Base-by-base conservation (phyloP, 768 basidiomycete genomes). In the Dictyophora rubrovolvata region DNA sequence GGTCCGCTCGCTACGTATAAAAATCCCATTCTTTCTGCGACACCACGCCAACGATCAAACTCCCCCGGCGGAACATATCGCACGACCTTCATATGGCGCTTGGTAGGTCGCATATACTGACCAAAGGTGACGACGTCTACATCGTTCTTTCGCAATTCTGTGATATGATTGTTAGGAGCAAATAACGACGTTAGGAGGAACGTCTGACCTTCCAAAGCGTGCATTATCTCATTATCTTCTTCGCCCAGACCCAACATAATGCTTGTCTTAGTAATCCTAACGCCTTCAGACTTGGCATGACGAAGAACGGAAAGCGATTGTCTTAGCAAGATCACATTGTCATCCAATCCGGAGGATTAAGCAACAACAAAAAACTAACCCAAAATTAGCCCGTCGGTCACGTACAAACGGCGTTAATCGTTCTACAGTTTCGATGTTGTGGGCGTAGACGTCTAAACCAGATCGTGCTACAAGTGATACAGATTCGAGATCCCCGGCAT, bases 41-140 rank as follows among this genome's bases (percentile, higher is more conserved):
- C 76, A 65, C 81, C 74, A 69, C 87, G 93, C 95, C 95, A 99
- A 58, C 79, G 75, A 62, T 89, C 88, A 65, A 98, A 99, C 69
- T 98, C 94, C 4, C 83, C 80, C 1, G 96, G 96, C 61, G 91
- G 84, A 21, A 98, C 93, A 66, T 99, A 99, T 33, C 92, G 87
- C 64, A 92, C 87, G 10, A 99, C 96, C 72, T 98, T 99, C 96
- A 99, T 98, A 72, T 99, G 96, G 28, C 86, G 82, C 72, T 98
- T 98, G 9, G 96, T 97, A 7, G 96, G 96, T 53, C 96, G 87
- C 96, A 99, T 98, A 72, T 99, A 99, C 73, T 99, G 96, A 1
- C 96, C 96, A 69, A 99, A 98, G 1, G 96, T 99, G 28, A 99
- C 93, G 6, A 99, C 95, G 67, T 98, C 95, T 49, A 98, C 94